Evolutionary conservation across 768 basidiomycete species (phyloP).

Genomic region (Termitomyces sp.): DNA sequence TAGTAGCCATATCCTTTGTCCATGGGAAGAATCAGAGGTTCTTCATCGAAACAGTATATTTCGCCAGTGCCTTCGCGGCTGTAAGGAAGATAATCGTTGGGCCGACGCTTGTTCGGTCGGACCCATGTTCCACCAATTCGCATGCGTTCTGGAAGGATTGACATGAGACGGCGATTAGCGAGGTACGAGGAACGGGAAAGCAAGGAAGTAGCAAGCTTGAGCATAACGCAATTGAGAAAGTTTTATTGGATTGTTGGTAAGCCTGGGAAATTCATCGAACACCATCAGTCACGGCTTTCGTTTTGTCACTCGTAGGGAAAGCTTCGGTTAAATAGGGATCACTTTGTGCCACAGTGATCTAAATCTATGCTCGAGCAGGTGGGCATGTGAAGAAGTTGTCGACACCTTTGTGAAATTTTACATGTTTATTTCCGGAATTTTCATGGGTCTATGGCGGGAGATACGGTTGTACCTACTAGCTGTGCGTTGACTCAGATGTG

Average conservation of each 20-base stretch:
- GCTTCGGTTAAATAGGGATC: too few species aligned
- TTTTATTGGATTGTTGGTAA: background rate
- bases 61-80: background rate
- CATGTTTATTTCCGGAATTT: background rate
- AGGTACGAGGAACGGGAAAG: background rate
- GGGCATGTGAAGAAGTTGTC: background rate
- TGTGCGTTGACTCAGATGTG: background rate
- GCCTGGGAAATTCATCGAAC: background rate
- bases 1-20: background rate
- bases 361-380: background rate
- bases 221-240: background rate
- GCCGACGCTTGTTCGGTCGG: background rate
- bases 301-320: background rate
- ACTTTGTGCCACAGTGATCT: background rate
- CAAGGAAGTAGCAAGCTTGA: background rate
- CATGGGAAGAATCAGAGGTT: background rate
- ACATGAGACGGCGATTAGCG: background rate
- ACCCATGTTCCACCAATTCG: background rate
- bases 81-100: background rate
- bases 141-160: background rate
- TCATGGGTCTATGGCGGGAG: background rate
- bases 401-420: background rate
- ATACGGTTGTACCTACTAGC: background rate
- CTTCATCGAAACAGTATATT: background rate
- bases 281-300: background rate